Conservation (phyloP, 108 stramenopile species). For the Skeletonema grethae region DNA sequence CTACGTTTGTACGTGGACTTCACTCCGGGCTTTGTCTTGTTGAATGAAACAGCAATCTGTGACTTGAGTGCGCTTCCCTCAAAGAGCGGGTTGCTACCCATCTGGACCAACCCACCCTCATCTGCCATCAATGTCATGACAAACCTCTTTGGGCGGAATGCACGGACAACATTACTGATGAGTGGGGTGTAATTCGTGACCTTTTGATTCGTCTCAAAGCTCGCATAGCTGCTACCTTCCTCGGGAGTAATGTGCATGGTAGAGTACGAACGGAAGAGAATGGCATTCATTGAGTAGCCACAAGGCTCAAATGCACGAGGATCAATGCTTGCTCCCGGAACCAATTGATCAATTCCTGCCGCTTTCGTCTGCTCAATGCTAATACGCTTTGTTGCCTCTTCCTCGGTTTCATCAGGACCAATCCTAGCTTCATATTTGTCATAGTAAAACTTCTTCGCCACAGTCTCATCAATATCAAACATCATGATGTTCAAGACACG, state of each 20-base stretch:
- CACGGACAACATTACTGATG: constrained; percentile 93
- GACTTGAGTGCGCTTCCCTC: constrained; percentile 48
- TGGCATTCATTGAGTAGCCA: constrained; percentile 97
- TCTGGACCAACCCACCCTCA: constrained; percentile 88
- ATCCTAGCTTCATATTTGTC: constrained; percentile 67
- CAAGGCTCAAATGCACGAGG: constrained; percentile 93
- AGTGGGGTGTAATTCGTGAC: constrained; percentile 85
- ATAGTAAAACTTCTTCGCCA: constrained; percentile 88
- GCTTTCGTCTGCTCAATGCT: constrained; percentile 73
- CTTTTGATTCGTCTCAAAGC: constrained; percentile 98
- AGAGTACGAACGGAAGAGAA: constrained; percentile 95
- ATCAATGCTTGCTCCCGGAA: constrained; percentile 95
- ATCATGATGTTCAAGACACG: constrained; percentile 99
- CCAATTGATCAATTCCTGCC: constrained; percentile 89
- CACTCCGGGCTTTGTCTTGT: constrained; percentile 24
- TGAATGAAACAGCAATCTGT: constrained; percentile 65
- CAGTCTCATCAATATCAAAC: constrained; percentile 97
- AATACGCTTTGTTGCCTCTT: constrained; percentile 79
- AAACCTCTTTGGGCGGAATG: constrained; percentile 96
- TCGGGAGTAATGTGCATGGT: constrained; percentile 99
- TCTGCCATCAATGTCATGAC: constrained; percentile 99
- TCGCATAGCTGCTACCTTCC: constrained; percentile 92
- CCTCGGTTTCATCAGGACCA: constrained; percentile 71
- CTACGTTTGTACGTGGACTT: constrained; percentile 69
- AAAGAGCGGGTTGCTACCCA: constrained; percentile 82